phyloP scores from a whole-genome alignment of 495 filamentous ascomycete genomes.

The Pyrenula aspistea region DNA sequence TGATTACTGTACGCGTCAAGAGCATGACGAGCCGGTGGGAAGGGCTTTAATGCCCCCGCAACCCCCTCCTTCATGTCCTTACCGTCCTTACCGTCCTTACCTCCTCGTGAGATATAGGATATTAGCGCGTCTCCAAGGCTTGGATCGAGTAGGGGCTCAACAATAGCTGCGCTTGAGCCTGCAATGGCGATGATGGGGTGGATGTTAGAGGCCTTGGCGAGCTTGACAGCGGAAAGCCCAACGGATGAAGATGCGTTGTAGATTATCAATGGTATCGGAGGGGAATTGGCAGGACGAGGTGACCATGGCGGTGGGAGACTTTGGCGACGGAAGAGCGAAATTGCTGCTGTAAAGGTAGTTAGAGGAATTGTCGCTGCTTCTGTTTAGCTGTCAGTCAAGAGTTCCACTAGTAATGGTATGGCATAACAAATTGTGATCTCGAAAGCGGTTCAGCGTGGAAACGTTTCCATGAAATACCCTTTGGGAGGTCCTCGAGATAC shows the following conservation, averaged over 20 bases:
- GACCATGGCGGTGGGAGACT: constrained; percentile 54
- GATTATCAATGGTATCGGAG: constrained; percentile 42
- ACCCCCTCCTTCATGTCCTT: constrained; percentile 10
- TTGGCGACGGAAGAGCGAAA: constrained; percentile 48
- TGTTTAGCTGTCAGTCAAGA: too few relatives aligned
- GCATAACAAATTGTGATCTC: too few relatives aligned
- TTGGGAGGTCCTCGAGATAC: too few relatives aligned
- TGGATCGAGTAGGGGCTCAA: constrained; percentile 46
- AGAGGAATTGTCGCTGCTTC: constrained; percentile 16
- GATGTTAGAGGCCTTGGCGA: constrained; percentile 55
- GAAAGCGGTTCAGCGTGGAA: too few relatives aligned
- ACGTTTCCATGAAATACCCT: too few relatives aligned
- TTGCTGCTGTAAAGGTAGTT: constrained; percentile 60
- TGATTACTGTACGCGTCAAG: background rate
- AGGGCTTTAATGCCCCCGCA: background rate
- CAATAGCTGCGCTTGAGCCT: constrained; percentile 42
- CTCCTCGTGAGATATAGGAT: constrained; percentile 39
- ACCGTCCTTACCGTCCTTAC: constrained; percentile 42
- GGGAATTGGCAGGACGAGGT: constrained; percentile 16
- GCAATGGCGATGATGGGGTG: constrained; percentile 65
- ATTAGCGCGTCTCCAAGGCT: constrained; percentile 56
- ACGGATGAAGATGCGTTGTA: constrained; percentile 59
- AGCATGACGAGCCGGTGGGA: background rate
- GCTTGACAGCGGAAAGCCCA: constrained; percentile 55
- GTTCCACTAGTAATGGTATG: too few relatives aligned